Evolutionary conservation across 768 basidiomycete genomes (phyloP).

Genomic region (Pleurotus sapidus): DNA sequence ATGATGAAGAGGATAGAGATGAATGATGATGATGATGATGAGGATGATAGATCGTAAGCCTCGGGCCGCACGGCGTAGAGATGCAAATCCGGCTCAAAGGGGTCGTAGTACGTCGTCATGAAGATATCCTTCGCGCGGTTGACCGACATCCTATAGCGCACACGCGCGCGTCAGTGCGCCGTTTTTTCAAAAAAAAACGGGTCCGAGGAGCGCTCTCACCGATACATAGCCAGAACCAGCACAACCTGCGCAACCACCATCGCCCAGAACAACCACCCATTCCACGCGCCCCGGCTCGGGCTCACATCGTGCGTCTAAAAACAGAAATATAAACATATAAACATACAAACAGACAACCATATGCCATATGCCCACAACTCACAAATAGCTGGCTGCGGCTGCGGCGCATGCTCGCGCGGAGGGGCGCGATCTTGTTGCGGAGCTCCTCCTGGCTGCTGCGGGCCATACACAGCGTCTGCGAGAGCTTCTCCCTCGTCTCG

Average conservation of each 20-base stretch:
- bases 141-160: slow-evolving; percentile 39
- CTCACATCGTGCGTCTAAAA: slow-evolving; percentile 11
- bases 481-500: slow-evolving; percentile 44
- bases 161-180: slow-evolving; percentile 8
- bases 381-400: slow-evolving; percentile 31
- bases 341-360: too few relatives aligned
- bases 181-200: background rate
- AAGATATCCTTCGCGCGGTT: slow-evolving; percentile 53
- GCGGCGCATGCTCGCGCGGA: slow-evolving; percentile 33
- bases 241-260: slow-evolving; percentile 41
- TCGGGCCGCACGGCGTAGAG: slow-evolving; percentile 45
- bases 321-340: slow-evolving; percentile 1
- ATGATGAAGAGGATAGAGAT: too few relatives aligned
- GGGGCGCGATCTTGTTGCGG: slow-evolving; percentile 26
- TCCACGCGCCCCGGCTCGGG: slow-evolving; percentile 8
- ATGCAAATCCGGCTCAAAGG: slow-evolving; percentile 72
- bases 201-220: slow-evolving; percentile 36
- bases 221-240: slow-evolving; percentile 53
- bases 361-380: slow-evolving; percentile 16
- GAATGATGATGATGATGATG: too few relatives aligned
- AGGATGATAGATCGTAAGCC: slow-evolving; percentile 20
- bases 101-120: slow-evolving; percentile 75
- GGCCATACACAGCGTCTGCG: slow-evolving; percentile 36
- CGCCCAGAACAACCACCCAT: slow-evolving; percentile 29
- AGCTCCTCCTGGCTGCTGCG: slow-evolving; percentile 29